Conservation (phyloP, 192 early-diverging fungal species). For the Backusella morwellensis region DNA sequence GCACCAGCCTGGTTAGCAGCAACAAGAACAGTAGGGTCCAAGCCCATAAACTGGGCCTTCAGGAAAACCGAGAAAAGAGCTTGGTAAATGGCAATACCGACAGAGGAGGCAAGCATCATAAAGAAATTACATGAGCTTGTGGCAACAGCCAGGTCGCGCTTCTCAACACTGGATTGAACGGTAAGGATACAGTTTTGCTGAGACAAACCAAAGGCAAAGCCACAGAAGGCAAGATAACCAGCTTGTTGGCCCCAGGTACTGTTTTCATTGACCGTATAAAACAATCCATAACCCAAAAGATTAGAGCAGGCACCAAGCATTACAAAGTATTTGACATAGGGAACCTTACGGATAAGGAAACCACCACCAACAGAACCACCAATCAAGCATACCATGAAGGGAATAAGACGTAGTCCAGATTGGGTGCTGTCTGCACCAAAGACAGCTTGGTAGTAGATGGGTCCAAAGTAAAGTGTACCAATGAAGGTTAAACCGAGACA, state of each 20-base stretch:
- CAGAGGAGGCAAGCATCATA: conserved; percentile 22
- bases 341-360: conserved; percentile 52
- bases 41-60: background rate
- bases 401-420: conserved; percentile 63
- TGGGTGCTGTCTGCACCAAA: conserved; percentile 50
- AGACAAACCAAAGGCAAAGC: conserved; percentile 47
- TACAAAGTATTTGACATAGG: conserved; percentile 47
- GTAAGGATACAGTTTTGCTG: conserved; percentile 52
- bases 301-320: conserved; percentile 52
- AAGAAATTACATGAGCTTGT: conserved; percentile 39
- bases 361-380: conserved; percentile 54
- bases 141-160: conserved; percentile 47
- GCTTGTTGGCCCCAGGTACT: conserved; percentile 48
- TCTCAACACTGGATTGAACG: conserved; percentile 40
- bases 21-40: conserved; percentile 1
- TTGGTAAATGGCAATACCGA: conserved; percentile 32
- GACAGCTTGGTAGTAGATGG: conserved; percentile 64
- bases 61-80: conserved; percentile 6
- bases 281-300: conserved; percentile 54
- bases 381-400: conserved; percentile 55
- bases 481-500: conserved; percentile 56
- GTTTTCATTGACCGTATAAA: conserved; percentile 49
- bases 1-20: conserved; percentile 6
- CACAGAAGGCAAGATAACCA: conserved; percentile 50
- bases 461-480: conserved; percentile 60